Percentiles rank a stretch among this genome's conserved stretches.
These are phyloP conservation scores for Vanderwaltozyma yarrowii DNA, from an alignment of 805 yeast species.

Conservation along the genomic window DNA sequence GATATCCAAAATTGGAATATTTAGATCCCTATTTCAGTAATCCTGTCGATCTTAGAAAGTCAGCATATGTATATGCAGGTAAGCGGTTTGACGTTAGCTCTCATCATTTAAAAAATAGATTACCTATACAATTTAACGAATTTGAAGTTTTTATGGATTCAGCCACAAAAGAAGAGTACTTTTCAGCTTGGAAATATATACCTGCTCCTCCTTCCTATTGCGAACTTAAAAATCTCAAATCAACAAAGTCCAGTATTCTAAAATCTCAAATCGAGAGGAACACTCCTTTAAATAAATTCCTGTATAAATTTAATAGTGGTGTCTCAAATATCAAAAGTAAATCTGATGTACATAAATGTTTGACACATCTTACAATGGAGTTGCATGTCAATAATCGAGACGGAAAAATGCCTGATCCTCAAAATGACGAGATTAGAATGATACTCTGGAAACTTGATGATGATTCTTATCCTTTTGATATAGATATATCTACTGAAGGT, in stretches of 20 bases:
- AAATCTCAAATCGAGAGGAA: constrained; percentile 45
- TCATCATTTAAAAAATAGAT: constrained; percentile 26
- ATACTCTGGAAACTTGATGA: constrained; percentile 57
- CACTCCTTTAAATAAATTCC: constrained; percentile 31
- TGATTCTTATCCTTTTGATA: constrained; percentile 28
- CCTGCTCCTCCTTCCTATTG: constrained; percentile 38
- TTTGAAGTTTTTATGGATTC: constrained; percentile 7
- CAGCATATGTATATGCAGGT: constrained; percentile 60
- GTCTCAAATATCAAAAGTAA: constrained; percentile 21
- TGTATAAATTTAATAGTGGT: constrained; percentile 4
- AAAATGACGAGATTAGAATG: constrained; percentile 43
- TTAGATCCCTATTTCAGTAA: constrained; percentile 54
- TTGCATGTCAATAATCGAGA: constrained; percentile 51
- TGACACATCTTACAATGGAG: constrained; percentile 59
- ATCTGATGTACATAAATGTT: constrained; percentile 34
- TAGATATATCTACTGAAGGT: constrained; percentile 32
- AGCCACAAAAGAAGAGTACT: constrained; percentile 1
- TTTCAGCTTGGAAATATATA: constrained; percentile 37
- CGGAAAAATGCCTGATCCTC: constrained; percentile 53
- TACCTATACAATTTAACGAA: constrained; percentile 19
- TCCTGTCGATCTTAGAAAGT: constrained; percentile 38
- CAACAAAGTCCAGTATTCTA: constrained; percentile 1
- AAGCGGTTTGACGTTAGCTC: constrained; percentile 43
- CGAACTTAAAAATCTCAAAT: constrained; percentile 21
- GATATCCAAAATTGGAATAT: constrained; percentile 44